These are phyloP conservation scores for Fusarium sp. DNA, from an alignment of 2,329 filamentous ascomycete genomes.

Conservation along the genomic window DNA sequence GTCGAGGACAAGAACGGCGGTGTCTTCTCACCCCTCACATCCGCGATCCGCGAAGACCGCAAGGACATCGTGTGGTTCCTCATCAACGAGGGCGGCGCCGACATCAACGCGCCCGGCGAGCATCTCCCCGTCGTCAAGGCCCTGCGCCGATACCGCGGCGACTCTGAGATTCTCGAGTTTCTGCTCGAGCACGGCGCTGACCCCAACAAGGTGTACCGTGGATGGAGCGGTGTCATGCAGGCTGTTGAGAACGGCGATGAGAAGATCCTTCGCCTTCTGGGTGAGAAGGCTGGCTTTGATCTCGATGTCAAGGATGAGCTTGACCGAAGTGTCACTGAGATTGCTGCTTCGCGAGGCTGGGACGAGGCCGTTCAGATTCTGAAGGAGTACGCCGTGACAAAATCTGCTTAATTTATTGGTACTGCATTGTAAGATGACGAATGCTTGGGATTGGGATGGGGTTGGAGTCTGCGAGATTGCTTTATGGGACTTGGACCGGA, in stretches of 20 bases:
- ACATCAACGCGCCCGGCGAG: constrained; percentile 74
- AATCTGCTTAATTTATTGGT: constrained; percentile 13
- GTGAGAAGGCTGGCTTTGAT: constrained; percentile 60
- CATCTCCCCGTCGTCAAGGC: constrained; percentile 77
- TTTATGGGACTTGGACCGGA: constrained; percentile 9
- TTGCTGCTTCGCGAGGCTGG: constrained; percentile 67
- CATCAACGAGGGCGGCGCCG: constrained; percentile 68
- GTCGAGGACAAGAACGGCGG: constrained; percentile 78
- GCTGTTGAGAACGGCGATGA: constrained; percentile 71
- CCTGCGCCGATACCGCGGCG: constrained; percentile 64
- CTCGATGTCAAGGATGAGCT: constrained; percentile 63
- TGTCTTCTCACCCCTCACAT: constrained; percentile 75
- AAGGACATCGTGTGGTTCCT: constrained; percentile 70
- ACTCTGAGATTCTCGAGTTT: constrained; percentile 69
- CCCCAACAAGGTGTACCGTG: constrained; percentile 73
- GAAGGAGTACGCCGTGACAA: constrained; percentile 19
- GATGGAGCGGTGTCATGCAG: constrained; percentile 73
- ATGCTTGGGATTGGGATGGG: constrained; percentile 13
- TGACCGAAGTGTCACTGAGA: constrained; percentile 63
- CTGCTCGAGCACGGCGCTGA: constrained; percentile 71
- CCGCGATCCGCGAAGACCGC: constrained; percentile 70
- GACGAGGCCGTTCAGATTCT: constrained; percentile 64
- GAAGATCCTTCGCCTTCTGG: constrained; percentile 61
- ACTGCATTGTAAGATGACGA: constrained; percentile 31
- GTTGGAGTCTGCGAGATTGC: constrained; percentile 34